These are phyloP conservation scores for Exophiala dermatitidis DNA, from an alignment of 2,329 filamentous ascomycete species.

Conservation along the genomic window DNA sequence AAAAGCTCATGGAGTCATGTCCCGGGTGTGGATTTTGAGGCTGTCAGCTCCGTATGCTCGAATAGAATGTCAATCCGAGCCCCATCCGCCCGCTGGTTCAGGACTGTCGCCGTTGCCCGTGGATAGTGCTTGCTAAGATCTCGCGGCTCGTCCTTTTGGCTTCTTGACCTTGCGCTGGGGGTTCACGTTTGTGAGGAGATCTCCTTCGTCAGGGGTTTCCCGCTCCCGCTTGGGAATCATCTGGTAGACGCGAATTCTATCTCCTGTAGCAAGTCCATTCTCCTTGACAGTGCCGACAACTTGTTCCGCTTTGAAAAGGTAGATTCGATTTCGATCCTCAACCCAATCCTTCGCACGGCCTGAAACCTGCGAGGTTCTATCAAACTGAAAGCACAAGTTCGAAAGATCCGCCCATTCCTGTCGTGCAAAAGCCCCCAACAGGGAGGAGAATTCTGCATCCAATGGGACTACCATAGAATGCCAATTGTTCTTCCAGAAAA, in stretches of 20 bases:
- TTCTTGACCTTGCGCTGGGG: background rate
- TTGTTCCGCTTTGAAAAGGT: conserved; percentile 2
- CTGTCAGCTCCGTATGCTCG: no score
- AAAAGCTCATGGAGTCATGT: no score
- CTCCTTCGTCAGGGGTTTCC: background rate
- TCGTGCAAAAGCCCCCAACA: background rate
- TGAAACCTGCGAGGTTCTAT: background rate
- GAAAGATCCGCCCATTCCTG: background rate
- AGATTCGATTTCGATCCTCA: background rate
- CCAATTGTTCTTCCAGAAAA: background rate
- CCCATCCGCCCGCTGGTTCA: no score
- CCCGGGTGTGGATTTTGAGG: no score
- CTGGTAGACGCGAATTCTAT: conserved; percentile 2
- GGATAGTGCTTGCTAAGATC: no score
- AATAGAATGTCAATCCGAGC: no score
- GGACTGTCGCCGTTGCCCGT: no score
- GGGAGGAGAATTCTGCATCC: background rate
- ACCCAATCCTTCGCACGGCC: background rate
- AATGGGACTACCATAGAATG: background rate
- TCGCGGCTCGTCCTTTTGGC: no score
- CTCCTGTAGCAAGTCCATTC: conserved; percentile 4
- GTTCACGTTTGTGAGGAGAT: background rate
- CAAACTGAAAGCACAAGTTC: background rate
- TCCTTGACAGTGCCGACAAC: conserved; percentile 3
- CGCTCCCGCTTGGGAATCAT: background rate